Evolutionary conservation across 495 filamentous ascomycete genomes (phyloP), one percentile per base, ranked within the genome.

Genomic region (Aspergillus cavernicola): DNA sequence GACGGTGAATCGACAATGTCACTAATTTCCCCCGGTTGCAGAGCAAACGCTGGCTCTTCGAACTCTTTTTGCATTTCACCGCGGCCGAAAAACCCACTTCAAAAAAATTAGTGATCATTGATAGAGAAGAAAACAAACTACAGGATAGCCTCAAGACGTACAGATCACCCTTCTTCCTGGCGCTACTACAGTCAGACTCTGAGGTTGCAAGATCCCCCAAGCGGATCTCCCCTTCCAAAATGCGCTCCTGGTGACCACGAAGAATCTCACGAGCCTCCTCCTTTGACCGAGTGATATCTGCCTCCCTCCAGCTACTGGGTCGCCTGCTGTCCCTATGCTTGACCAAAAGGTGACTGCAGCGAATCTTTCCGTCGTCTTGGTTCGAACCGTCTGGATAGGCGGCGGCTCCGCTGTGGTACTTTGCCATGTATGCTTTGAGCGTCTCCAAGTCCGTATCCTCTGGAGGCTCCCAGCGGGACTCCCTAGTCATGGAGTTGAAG

Each of bases 31-130:
- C 90, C 90, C 0, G 85, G 85, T 65, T 90, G 81, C 28, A 98
- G 72, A 12, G 84, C 84, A 73, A 97, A 97, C 4, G 92, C 86
- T 0, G 91, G 90, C 26, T 96, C 90, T 69, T 97, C 93, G 58
- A 98, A 98, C 71, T 97, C 93, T 76, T 92, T 96, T 64, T 98
- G 93, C 93, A 98, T 98, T 61, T 98, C 93, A 5, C 89, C 87
- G 50, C 73, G 83, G 19, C 89, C 90, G 63, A 98, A 98, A 68
- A 90, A 96, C 1, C 93, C 93, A 41, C 86, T 89, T 42, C 5
- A 52, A 20, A 41, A 55, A 32, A 16, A 50, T 73, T 56, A 76
- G 67, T 33, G 18, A 8, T 24, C 12, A 29, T n/a, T 22, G 29
- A 29, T 7, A 38, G 15, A 43, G 26, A n/a, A n/a, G n/a, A n/a